Base-by-base conservation (phyloP, 2,329 filamentous ascomycete genomes). In the Aspergillus calidoustus region DNA sequence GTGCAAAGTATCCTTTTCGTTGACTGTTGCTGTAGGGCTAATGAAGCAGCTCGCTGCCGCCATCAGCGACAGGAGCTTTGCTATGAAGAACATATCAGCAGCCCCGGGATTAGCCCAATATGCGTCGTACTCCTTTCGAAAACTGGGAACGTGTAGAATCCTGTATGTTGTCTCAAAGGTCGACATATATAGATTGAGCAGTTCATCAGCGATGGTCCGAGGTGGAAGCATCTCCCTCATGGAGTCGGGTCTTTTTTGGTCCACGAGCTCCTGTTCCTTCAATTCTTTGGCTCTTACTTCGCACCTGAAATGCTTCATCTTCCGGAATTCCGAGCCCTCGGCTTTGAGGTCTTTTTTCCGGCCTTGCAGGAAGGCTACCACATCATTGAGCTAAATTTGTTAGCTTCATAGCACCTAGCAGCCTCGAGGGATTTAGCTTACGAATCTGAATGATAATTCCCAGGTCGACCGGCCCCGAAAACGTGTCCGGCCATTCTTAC, bases 131-230 rank as follows among this genome's bases (percentile, higher is more conserved):
- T 86, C 83, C 11, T 76, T 76, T 49, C 79, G 76, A 64, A 89
- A 89, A 0, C 81, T 83, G 0, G 86, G 86, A 1, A 85, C 70
- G 69, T 89, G 84, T 8, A 89, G 61, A 25, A 89, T 79, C 3
- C 87, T 81, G 63, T 85, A 81, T 17, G 84, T 81, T 1, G 83
- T 82, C 67, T 89, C 86, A 65, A 85, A 81, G 0, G 83, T 83
- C 52, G 84, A 77, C 19, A 89, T 74, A 74, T 88, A 88, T 31
- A 77, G 72, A 8, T 82, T 77, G 17, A 87, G 74, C 1, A 88
- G 78, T 55, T 79, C 72, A 61, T 87, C 84, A 0, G 83, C 81
- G 0, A 85, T 62, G 25, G 65, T 57, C 41, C 67, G 71, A 17
- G 72, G 59, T 0, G 87, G 86, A 0, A 89, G 68, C 50, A 77